These are phyloP conservation scores for Candida xyloterini DNA, from an alignment of 805 yeast genomes.

Conservation along the genomic window DNA sequence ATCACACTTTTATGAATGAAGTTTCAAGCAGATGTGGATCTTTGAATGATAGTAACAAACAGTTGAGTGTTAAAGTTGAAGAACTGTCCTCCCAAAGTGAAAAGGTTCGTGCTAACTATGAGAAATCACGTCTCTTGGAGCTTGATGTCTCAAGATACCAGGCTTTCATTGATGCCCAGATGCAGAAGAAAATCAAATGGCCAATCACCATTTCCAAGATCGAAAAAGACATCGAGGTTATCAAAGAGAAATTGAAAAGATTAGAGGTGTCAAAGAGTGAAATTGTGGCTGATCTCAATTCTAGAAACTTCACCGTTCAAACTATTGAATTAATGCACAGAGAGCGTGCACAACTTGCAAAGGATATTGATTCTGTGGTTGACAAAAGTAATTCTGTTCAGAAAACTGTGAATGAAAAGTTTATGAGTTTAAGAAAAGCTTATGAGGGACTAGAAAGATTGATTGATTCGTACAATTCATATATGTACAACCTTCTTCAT, in stretches of 20 bases:
- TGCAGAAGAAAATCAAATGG: conserved; percentile 66
- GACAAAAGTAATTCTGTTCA: conserved; percentile 43
- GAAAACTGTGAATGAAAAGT: conserved; percentile 46
- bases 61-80: conserved; percentile 38
- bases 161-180: conserved; percentile 68
- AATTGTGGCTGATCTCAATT: conserved; percentile 44
- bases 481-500: conserved; percentile 46
- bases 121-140: conserved; percentile 61
- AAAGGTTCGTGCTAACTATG: conserved; percentile 48
- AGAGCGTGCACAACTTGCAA: conserved; percentile 58
- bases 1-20: conserved; percentile 47
- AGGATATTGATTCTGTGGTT: conserved; percentile 45
- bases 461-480: conserved; percentile 54
- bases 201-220: conserved; percentile 53
- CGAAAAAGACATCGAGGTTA: conserved; percentile 49
- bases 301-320: conserved; percentile 57
- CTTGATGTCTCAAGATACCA: conserved; percentile 68
- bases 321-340: conserved; percentile 61
- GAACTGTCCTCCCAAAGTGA: conserved; percentile 44
- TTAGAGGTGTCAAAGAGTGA: conserved; percentile 37
- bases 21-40: conserved; percentile 45
- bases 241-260: conserved; percentile 36
- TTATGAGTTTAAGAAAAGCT: conserved; percentile 46
- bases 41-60: conserved; percentile 40
- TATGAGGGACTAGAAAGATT: conserved; percentile 51